These are phyloP conservation scores for Ophiostoma perfectum DNA, from an alignment of 2,329 filamentous ascomycete genomes.

Conservation along the genomic window DNA sequence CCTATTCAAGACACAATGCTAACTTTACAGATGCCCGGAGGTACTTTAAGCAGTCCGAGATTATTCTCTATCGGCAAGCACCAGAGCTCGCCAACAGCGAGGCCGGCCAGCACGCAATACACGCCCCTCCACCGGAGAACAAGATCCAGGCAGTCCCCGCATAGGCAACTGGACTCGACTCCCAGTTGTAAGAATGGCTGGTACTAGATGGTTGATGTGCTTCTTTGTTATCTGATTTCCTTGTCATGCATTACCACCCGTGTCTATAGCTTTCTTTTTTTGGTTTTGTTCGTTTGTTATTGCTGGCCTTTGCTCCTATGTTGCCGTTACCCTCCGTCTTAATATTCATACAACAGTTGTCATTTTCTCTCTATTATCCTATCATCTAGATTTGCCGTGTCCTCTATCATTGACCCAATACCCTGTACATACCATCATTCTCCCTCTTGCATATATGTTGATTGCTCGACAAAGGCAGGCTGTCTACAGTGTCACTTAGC, in stretches of 20 bases:
- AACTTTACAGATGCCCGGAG: slow-evolving; percentile 71
- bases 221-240: neutral
- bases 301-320: neutral
- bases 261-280: slow-evolving; percentile 9
- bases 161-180: neutral
- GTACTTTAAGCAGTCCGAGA: slow-evolving; percentile 99
- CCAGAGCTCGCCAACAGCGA: slow-evolving; percentile 49
- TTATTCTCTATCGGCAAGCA: slow-evolving; percentile 86
- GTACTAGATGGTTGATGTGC: neutral
- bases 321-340: neutral
- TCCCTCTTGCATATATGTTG: too few relatives aligned
- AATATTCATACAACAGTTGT: neutral
- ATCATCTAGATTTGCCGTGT: too few relatives aligned
- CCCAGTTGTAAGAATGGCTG: neutral
- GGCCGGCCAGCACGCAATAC: slow-evolving; percentile 27
- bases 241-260: neutral
- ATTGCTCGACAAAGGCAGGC: too few relatives aligned
- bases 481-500: too few relatives aligned
- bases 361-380: neutral
- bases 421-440: too few relatives aligned
- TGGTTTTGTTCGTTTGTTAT: neutral
- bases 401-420: too few relatives aligned
- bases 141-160: slow-evolving; percentile 29
- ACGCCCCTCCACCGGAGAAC: slow-evolving; percentile 44
- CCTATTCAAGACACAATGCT: neutral